Evolutionary conservation across 768 basidiomycete genomes (phyloP), one percentile per base, ranked within the genome.

Genomic region (Termitomyces titanicus): DNA sequence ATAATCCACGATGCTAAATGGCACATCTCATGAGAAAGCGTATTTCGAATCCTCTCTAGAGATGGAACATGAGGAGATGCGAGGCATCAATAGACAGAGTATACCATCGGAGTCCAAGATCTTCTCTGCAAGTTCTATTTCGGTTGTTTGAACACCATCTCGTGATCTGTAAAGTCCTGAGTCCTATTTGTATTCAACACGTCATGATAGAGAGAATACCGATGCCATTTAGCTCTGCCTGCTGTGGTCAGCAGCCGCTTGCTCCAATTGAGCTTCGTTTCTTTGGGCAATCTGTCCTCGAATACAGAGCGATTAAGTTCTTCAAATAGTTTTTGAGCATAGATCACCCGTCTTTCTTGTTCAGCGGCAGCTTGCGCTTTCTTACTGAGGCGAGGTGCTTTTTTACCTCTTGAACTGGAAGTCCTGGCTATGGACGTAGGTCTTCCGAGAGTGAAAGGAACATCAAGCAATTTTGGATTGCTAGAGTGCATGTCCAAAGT

Each of bases 1-100:
- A 95, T 89, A 22, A 90, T 73, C 92, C 92, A 95, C 53, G 82
- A 82, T 2, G 93, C 93, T 33, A 95, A 69, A 72, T 94, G 93
- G 63, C 92, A 94, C 92, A 94, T 93, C 68, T 95, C 93, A 62
- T 95, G 93, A 29, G 89, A 84, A 12, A 95, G 71, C 1, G 92
- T 94, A 63, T 88, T 86, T 34, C 86, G 77, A 47, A 94, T 87
- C 37, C 91, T 82, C 51, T 90, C 92, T 94, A 55, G 3, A 27
- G 2, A 45, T 11, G 5, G 18, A 43, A 35, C 22, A 27, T 38
- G 15, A 22, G 11, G 31, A 33, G 35, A 20, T 2, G 20, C 15
- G 18, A n/a, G 7, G 34, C 22, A 46, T 17, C 29, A 22, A 47
- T 34, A 48, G 47, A 12, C 9, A 37, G 18, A 20, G 9, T 75